Evolutionary conservation across 495 filamentous ascomycete species (phyloP), one percentile per base, ranked within the genome.

Genomic region (Talaromyces ruber): DNA sequence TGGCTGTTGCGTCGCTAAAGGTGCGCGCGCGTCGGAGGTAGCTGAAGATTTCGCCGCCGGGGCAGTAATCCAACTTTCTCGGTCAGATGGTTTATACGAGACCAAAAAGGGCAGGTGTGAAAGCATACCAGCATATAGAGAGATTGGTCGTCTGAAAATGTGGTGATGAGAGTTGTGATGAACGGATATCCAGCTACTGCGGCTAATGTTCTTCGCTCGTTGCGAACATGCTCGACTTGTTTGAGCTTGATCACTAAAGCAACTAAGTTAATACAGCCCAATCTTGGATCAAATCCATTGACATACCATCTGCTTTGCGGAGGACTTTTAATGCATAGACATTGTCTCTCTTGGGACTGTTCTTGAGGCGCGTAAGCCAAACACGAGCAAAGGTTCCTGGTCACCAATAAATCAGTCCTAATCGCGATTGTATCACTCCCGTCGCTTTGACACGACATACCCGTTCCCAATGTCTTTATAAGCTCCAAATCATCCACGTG

Each of bases 151-250:
- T 97, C 92, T 58, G 93, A 91, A 73, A 97, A 98, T 61, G 90
- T 92, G 37, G 88, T 88, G 39, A 94, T 79, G 66, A 97, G 81
- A n/a, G 85, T 89, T 62, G 93, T 97, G 68, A 98, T 96, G 74
- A 98, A 97, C 34, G 94, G 94, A 71, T 97, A 90, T 21, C 92
- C 92, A 54, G 90, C 84, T 30, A 97, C 93, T 60, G 90, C 88
- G 63, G 88, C 85, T 5, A 98, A 86, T 18, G 95, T 88, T 64
- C 84, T 85, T 37, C 94, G 87, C 77, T 98, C 94, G 72, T 96
- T 94, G 65, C 91, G 88, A 62, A 97, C 92, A 79, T 98, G 94
- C 76, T 97, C 94, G 66, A 97, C 88, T 76, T 98, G 94, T 81
- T 98, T 98, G 64, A 97, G 79, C 65, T 90, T 90, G 77, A 98